Conservation (phyloP, 345 rosid genomes). For the Arabis hirsuta region DNA sequence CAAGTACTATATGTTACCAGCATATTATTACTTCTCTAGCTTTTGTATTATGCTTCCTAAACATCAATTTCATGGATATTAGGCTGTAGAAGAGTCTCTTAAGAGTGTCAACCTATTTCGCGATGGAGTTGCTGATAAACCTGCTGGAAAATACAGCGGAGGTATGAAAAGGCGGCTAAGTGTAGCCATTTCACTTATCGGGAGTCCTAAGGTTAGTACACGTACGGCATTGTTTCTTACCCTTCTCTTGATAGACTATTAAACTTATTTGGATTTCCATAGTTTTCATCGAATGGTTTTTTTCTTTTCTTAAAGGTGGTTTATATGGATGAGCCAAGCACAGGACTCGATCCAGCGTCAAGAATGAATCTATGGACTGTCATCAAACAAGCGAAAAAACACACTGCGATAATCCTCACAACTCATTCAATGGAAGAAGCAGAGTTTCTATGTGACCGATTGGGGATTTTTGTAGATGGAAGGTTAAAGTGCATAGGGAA, state of each 20-base stretch:
- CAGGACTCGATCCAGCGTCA: conserved; percentile 95
- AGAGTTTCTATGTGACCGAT: conserved; percentile 82
- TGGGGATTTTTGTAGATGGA: conserved; percentile 84
- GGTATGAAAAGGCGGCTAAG: conserved; percentile 98
- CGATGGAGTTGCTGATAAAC: conserved; percentile 86
- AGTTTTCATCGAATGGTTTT: background rate
- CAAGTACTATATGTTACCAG: conserved; percentile 48
- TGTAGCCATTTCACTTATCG: conserved; percentile 93
- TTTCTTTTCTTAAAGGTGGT: conserved; percentile 60
- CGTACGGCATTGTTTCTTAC: background rate
- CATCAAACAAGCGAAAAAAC: conserved; percentile 75
- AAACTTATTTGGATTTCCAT: too few species aligned
- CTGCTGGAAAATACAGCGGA: conserved; percentile 89
- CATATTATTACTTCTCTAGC: background rate
- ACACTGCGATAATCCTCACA: conserved; percentile 80
- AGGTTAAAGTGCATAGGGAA: conserved; percentile 89
- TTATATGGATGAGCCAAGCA: conserved; percentile 98
- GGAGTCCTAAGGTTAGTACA: conserved; percentile 69
- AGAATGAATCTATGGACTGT: conserved; percentile 84
- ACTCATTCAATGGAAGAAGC: conserved; percentile 99
- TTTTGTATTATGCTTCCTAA: conserved; percentile 4
- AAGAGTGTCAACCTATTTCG: conserved; percentile 64
- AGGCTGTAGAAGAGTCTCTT: conserved; percentile 97
- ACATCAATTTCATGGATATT: background rate
- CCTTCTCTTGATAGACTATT: background rate